Conservation (phyloP, 2,329 filamentous ascomycete species). For the Tolypocladium endophyticum region DNA sequence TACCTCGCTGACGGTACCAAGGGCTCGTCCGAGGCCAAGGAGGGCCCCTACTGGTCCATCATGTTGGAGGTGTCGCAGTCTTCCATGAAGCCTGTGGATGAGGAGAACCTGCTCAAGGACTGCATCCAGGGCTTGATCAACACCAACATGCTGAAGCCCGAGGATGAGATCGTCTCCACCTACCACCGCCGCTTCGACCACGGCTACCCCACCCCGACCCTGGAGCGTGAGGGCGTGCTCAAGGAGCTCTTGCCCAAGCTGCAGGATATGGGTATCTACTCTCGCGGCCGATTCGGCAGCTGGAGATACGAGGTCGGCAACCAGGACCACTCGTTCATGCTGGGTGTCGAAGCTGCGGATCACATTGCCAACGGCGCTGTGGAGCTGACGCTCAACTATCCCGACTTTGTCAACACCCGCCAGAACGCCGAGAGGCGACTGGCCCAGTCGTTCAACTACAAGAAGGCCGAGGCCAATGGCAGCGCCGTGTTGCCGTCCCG, state of each 20-base stretch:
- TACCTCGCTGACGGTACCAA: conserved; percentile 80
- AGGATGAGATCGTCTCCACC: conserved; percentile 92
- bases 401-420: conserved; percentile 83
- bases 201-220: conserved; percentile 89
- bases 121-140: conserved; percentile 95
- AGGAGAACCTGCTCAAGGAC: conserved; percentile 74
- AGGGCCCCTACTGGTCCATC: conserved; percentile 98
- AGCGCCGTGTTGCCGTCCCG: conserved; percentile 26
- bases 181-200: conserved; percentile 98
- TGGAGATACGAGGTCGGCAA: conserved; percentile 97
- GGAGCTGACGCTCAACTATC: conserved; percentile 91
- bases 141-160: conserved; percentile 87
- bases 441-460: conserved; percentile 33
- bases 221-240: conserved; percentile 92
- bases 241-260: conserved; percentile 89
- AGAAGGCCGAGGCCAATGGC: conserved; percentile 25
- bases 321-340: conserved; percentile 97
- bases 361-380: conserved; percentile 81
- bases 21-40: conserved; percentile 60
- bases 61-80: conserved; percentile 99
- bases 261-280: conserved; percentile 83
- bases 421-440: conserved; percentile 42
- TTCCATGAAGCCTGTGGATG: conserved; percentile 84
- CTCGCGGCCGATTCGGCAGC: conserved; percentile 91
- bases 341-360: conserved; percentile 88